Evolutionary conservation across 176 grass and related monocot genomes (phyloP).

Genomic region (Echinochloa phyllopogon): DNA sequence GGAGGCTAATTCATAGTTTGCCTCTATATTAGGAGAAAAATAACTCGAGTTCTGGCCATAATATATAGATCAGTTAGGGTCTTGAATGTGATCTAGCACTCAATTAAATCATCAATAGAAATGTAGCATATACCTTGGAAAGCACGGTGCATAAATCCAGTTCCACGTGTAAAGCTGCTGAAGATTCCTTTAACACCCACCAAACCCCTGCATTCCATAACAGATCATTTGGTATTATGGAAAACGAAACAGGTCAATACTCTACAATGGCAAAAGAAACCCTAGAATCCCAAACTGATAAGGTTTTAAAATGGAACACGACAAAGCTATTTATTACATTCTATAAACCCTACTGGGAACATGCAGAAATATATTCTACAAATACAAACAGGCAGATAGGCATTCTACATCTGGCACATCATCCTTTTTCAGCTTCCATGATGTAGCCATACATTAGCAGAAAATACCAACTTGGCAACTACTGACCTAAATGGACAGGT

Average conservation of each 20-base stretch:
- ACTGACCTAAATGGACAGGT: constrained; percentile 96
- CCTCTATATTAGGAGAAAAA: not conserved
- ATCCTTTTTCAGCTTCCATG: constrained; percentile 22
- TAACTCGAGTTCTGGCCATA: constrained; percentile 1
- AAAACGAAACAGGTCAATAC: constrained; percentile 9
- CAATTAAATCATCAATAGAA: constrained; percentile 31
- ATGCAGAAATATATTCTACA: not conserved
- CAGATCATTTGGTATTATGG: constrained; percentile 39
- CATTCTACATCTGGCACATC: constrained; percentile 6
- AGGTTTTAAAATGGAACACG: not conserved
- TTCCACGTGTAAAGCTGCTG: constrained; percentile 94
- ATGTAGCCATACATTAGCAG: constrained; percentile 16
- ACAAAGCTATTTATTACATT: not conserved
- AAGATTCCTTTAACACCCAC: constrained; percentile 97
- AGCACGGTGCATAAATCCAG: constrained; percentile 99
- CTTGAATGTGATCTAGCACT: constrained; percentile 21
- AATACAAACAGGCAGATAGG: not conserved
- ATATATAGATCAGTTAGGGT: constrained; percentile 5
- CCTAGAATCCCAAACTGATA: constrained; percentile 3
- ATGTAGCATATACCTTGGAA: constrained; percentile 70
- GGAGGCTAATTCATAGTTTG: constrained; percentile 10
- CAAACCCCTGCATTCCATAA: constrained; percentile 79
- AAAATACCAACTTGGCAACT: not conserved
- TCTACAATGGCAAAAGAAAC: constrained; percentile 16
- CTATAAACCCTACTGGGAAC: constrained; percentile 13